A percentile compares a stretch with the other conserved stretches of the same genome.
These are phyloP conservation scores for Nigrograna mackinnonii DNA, from an alignment of 2,329 filamentous ascomycete species.

Conservation along the genomic window DNA sequence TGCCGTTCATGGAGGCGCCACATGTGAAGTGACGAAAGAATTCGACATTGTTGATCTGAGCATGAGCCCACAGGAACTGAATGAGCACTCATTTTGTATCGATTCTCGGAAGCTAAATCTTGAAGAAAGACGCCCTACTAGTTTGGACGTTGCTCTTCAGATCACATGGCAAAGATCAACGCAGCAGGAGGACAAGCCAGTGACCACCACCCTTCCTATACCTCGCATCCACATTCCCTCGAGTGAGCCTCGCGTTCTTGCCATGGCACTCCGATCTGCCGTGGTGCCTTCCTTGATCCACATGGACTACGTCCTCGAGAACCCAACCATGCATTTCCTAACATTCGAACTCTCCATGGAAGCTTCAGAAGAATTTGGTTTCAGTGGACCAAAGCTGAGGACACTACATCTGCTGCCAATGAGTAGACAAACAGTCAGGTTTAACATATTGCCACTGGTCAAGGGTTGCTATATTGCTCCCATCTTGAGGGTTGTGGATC, in stretches of 20 bases:
- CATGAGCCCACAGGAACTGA: constrained; percentile 69
- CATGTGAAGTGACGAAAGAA: constrained; percentile 51
- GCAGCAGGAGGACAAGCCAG: constrained; percentile 29
- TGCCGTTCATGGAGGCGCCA: constrained; percentile 63
- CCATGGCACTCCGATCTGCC: constrained; percentile 45
- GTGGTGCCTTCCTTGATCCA: constrained; percentile 29
- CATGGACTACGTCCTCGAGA: constrained; percentile 77
- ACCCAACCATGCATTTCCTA: constrained; percentile 90
- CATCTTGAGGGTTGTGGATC: constrained; percentile 77
- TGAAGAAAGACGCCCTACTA: constrained; percentile 78
- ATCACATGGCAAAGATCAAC: constrained; percentile 74
- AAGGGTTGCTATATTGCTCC: constrained; percentile 71
- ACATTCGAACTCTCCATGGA: constrained; percentile 94
- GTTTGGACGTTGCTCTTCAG: constrained; percentile 73
- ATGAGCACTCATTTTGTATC: constrained; percentile 73
- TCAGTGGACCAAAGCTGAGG: constrained; percentile 83
- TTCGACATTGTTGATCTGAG: constrained; percentile 29
- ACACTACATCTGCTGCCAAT: constrained; percentile 82
- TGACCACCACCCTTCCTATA: constrained; percentile 67
- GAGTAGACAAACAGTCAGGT: constrained; percentile 73
- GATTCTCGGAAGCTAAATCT: constrained; percentile 75
- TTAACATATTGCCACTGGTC: constrained; percentile 70
- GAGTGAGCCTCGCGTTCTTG: constrained; percentile 83
- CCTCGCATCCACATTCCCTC: constrained; percentile 81
- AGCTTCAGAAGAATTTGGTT: constrained; percentile 87